phyloP scores from a whole-genome alignment of 495 filamentous ascomycete genomes.

The Talaromyces ruber region DNA sequence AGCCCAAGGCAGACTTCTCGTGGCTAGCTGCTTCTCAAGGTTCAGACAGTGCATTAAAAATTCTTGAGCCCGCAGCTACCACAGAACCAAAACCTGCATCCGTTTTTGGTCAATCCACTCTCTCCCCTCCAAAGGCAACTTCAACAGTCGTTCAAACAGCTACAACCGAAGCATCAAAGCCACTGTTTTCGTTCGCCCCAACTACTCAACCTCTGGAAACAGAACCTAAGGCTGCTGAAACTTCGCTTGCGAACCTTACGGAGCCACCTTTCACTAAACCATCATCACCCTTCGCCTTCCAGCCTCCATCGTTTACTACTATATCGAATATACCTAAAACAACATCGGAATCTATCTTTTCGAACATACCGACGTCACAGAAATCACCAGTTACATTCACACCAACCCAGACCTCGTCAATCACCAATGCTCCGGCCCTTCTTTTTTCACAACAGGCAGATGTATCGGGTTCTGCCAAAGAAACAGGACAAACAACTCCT shows the following conservation, averaged over 20 bases:
- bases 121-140: background rate
- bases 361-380: background rate
- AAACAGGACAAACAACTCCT: background rate
- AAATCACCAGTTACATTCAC: background rate
- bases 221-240: background rate
- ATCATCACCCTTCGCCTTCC: background rate
- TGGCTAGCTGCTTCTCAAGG: background rate
- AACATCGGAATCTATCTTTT: background rate
- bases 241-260: too few species aligned
- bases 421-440: background rate
- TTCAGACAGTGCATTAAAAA: background rate
- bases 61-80: background rate
- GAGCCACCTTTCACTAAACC: background rate
- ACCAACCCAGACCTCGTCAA: background rate
- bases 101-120: background rate
- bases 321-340: background rate
- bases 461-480: background rate
- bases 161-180: background rate
- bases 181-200: background rate
- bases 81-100: background rate
- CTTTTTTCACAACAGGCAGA: background rate
- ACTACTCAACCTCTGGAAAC: background rate
- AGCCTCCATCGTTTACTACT: background rate
- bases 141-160: background rate
- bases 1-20: background rate